phyloP scores from a whole-genome alignment of 257 asterid genomes.

The Salvia hispanica region DNA sequence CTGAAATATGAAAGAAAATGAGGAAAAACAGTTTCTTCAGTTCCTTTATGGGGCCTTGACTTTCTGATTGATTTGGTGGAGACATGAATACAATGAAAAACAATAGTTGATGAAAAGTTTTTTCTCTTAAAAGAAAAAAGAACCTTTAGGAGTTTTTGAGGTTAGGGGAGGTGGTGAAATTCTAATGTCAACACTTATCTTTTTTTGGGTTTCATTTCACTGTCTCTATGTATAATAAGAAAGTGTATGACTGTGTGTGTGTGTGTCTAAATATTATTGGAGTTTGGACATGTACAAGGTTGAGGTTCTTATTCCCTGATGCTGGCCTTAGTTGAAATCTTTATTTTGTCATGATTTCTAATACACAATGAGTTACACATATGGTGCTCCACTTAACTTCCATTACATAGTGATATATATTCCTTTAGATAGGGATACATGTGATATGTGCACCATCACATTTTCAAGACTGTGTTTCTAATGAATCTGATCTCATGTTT shows the following conservation, averaged over 20 bases:
- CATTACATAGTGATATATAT: conserved; percentile 19
- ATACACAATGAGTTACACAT: conserved; percentile 22
- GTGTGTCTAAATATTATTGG: conserved; percentile 21
- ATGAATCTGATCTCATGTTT: conserved; percentile 12
- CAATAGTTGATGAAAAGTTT: not conserved
- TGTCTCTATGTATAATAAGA: conserved; percentile 24
- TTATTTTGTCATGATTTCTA: conserved; percentile 15
- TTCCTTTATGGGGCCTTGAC: conserved; percentile 22
- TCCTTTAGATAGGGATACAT: conserved; percentile 27
- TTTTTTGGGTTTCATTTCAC: conserved; percentile 23
- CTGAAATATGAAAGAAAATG: conserved; percentile 7
- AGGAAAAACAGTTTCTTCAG: conserved; percentile 10
- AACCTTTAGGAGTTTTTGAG: conserved; percentile 25
- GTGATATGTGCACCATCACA: not conserved
- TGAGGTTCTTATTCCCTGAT: conserved; percentile 43
- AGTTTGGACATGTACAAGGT: conserved; percentile 21
- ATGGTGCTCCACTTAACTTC: conserved; percentile 25
- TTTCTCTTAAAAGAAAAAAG: not conserved
- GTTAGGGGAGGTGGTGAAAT: conserved; percentile 31
- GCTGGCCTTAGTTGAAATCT: conserved; percentile 32
- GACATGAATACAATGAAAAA: conserved; percentile 14
- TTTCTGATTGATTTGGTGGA: conserved; percentile 39
- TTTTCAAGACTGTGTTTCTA: conserved; percentile 11
- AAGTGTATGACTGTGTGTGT: not conserved
- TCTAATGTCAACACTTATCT: conserved; percentile 34